Evolutionary conservation across 768 basidiomycete species (phyloP).

Genomic region (Lactarius quietus): DNA sequence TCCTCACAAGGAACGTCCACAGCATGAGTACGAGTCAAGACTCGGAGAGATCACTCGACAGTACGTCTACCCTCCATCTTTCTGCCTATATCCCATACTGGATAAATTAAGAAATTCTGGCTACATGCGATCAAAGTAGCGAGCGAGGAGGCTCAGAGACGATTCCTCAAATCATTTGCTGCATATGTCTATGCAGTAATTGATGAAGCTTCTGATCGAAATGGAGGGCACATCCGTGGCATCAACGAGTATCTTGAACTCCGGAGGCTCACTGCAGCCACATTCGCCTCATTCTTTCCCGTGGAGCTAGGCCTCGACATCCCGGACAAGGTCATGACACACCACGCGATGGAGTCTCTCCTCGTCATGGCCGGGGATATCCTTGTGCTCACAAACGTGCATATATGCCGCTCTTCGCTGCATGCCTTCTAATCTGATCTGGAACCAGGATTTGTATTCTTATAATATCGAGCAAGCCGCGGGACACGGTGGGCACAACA

Average conservation of each 20-base stretch:
- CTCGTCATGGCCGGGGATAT: slow-evolving; percentile 34
- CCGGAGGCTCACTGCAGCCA: slow-evolving; percentile 40
- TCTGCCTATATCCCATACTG: neutral
- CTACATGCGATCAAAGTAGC: slow-evolving; percentile 23
- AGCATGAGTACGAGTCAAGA: slow-evolving; percentile 36
- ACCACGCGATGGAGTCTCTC: slow-evolving; percentile 38
- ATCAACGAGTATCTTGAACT: slow-evolving; percentile 41
- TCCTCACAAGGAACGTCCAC: slow-evolving; percentile 36
- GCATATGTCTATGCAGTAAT: slow-evolving; percentile 38
- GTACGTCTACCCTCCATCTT: slow-evolving; percentile 33
- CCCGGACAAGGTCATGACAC: slow-evolving; percentile 39
- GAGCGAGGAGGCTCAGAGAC: slow-evolving; percentile 31
- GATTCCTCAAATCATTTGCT: slow-evolving; percentile 38
- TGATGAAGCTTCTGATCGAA: slow-evolving; percentile 35
- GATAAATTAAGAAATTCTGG: neutral
- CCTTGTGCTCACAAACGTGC: slow-evolving; percentile 41
- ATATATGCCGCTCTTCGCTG: neutral
- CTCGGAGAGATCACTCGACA: slow-evolving; percentile 39
- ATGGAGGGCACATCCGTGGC: slow-evolving; percentile 32
- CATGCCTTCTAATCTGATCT: neutral
- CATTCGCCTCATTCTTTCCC: slow-evolving; percentile 38
- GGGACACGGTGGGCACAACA: slow-evolving; percentile 41
- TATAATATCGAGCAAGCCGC: slow-evolving; percentile 40
- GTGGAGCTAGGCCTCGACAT: slow-evolving; percentile 38
- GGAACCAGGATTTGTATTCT: slow-evolving; percentile 38